Evolutionary conservation across 257 asterid species (phyloP), one percentile per base, ranked within the genome.

Genomic region (Nemophila menziesii): DNA sequence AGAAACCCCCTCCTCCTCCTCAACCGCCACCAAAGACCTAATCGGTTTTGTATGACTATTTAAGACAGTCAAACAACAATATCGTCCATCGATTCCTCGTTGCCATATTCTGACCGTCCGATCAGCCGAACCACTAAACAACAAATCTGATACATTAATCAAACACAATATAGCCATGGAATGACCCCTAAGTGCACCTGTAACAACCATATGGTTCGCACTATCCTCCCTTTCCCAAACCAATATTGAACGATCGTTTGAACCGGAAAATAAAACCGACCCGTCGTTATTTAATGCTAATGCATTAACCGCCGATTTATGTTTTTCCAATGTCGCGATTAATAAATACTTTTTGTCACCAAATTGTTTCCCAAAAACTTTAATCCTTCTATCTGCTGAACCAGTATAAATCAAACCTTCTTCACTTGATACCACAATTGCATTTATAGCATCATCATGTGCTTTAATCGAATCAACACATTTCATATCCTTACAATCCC

Each of bases 171-270:
- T 63, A 0, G 95, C 95, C 33, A 61, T 78, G 1, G 59, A 47
- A 47, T 87, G 97, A 1, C 92, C 95, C 56, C 95, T 71, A 54
- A 87, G 26, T 7, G 93, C 95, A 8, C 97, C 97, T 2, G 63
- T 50, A 24, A 75, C 84, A 74, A 56, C 79, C 97, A 83, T 83
- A 21, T 83, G 72, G 13, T 67, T 65, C 0, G 86, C 95, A 47
- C 93, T 72, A 43, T 68, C 90, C 37, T 80, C 97, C 33, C 78
- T 83, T 8, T 83, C 97, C 97, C 97, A 87, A 10, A 87, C 97
- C 63, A 87, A 36, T 16, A 83, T 80, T 16, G 97, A 87, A 36
- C 97, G 54, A 43, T 87, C 97, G 42, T 81, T 71, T 1, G 97
- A 64, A 18, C 95, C 95, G 50, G 97, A 87, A 46, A 75, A 87